These are phyloP conservation scores for Scenedesmus sp. DNA, from an alignment of 163 green algal species.

Conservation along the genomic window DNA sequence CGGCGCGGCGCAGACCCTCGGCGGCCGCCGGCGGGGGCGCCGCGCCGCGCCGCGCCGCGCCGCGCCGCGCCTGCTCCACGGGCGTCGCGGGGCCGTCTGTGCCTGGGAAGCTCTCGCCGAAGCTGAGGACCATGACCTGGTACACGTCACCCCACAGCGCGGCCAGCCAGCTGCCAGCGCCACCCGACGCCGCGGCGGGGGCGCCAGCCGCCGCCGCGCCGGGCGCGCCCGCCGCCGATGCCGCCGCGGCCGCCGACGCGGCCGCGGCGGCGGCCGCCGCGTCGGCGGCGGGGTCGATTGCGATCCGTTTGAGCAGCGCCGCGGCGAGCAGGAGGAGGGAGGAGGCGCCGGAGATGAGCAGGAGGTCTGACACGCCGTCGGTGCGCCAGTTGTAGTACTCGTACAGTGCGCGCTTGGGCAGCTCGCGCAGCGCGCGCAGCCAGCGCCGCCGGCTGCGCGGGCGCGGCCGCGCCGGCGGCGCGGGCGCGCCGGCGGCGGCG, in stretches of 20 bases:
- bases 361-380: slow-evolving; percentile 26
- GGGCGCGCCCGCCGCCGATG: slow-evolving; percentile 1
- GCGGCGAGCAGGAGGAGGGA: slow-evolving; percentile 12
- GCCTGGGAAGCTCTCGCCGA: slow-evolving; percentile 39
- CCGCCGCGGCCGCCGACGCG: not conserved
- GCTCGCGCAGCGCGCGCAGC: no score
- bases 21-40: no score
- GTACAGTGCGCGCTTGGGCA: no score
- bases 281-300: not conserved
- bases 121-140: slow-evolving; percentile 24
- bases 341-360: not conserved
- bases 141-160: slow-evolving; percentile 11
- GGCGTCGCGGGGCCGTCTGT: no score
- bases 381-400: slow-evolving; percentile 43
- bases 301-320: not conserved
- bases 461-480: not conserved
- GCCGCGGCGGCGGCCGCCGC: not conserved
- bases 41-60: no score
- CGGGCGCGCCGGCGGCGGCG: not conserved
- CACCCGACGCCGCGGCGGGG: no score
- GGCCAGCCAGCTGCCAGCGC: not conserved
- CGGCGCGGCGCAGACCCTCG: not conserved
- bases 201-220: not conserved
- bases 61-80: not conserved
- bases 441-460: no score